Base-by-base conservation (phyloP, 2,329 filamentous ascomycete genomes). In the Fusarium bactridioides region DNA sequence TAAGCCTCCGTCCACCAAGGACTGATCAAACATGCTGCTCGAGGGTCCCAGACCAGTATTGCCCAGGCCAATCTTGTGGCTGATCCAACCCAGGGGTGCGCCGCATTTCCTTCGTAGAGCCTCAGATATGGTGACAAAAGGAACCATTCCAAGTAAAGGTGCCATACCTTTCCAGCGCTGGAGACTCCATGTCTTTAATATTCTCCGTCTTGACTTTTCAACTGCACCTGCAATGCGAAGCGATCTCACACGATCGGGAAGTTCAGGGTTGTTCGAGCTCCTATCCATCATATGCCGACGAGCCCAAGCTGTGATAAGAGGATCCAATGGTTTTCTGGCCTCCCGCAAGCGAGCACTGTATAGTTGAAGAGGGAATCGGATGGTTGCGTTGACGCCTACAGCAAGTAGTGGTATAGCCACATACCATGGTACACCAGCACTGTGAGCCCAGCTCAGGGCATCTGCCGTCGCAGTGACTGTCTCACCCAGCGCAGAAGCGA, bases 361-460 rank as follows among this genome's bases (percentile, higher is more conserved):
- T 62, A 83, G 70, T 40, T 80, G 82, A 11, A 86, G 79, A 10
- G 88, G 88, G 9, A 88, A 77, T 19, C 87, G 83, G 65, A 86
- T 74, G 53, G 83, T 63, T 43, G 84, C 74, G 77, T 83, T 86
- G 74, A 88, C 78, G 50, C 80, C 77, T 5, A 88, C 67, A 11
- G 86, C 86, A 19, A 87, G 79, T n/a, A 87, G 80, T 9, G 88
- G 87, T 51, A 90, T 87, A 33, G 84, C 82, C 37, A 88, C 70
- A 72, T 82, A 88, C 88, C 88, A 90, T 4, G 87, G 87, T 4
- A 86, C 76, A 41, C 84, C 83, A 29, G 82, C 81, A 53, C 75
- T 44, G 74, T 90, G 87, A 15, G 86, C 59, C 50, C 79, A 79
- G 40, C 82, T 76, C 55, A 90, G 82, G 66, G 82, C 74, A 57